phyloP scores from a whole-genome alignment of 108 stramenopile species.

The Epipyxis sp. region DNA sequence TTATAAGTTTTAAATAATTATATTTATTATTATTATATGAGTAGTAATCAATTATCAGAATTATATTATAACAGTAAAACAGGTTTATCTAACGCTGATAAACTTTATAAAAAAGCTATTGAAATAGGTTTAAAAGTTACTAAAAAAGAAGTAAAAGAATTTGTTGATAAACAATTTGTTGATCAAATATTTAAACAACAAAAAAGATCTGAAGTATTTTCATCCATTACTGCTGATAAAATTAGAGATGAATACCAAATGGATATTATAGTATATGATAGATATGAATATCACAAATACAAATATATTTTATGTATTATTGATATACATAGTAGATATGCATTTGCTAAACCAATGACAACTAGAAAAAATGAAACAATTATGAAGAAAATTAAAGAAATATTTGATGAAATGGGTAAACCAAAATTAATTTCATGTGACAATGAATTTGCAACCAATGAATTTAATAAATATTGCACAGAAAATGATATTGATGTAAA shows the following conservation, averaged over 20 bases:
- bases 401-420: constrained; percentile 6
- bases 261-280: constrained; percentile 6
- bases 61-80: not conserved
- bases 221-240: not conserved
- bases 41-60: not conserved
- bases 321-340: not conserved
- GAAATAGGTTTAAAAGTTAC: not conserved
- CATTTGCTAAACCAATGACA: not conserved
- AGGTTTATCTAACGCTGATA: not conserved
- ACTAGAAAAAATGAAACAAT: constrained; percentile 2
- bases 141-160: not conserved
- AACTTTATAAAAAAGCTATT: constrained; percentile 6
- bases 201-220: constrained; percentile 2
- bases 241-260: constrained; percentile 10
- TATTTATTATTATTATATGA: not conserved
- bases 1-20: not conserved
- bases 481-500: not conserved
- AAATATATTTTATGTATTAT: constrained; percentile 7
- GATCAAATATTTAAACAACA: not conserved
- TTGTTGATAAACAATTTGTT: not conserved
- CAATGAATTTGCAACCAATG: not conserved
- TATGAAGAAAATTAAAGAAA: not conserved
- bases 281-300: not conserved
- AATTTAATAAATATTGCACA: not conserved
- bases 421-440: not conserved